phyloP scores from a whole-genome alignment of 805 yeast species.

The Kuraishia capsulata region DNA sequence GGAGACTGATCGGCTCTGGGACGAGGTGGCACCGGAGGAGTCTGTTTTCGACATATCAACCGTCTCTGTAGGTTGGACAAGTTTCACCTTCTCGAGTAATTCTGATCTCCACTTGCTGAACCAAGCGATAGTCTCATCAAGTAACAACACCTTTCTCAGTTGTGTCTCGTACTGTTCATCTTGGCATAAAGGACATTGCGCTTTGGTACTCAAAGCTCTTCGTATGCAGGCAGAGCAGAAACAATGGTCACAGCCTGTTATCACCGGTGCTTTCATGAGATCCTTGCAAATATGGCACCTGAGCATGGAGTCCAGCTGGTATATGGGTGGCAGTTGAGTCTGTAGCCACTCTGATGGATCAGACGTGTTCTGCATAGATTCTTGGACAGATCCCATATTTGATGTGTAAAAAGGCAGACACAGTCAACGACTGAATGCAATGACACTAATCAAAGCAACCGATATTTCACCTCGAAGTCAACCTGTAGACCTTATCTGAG shows the following conservation, averaged over 20 bases:
- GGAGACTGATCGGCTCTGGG: too few relatives aligned
- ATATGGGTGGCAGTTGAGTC: conserved; percentile 45
- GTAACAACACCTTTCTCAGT: conserved; percentile 51
- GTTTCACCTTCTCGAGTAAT: conserved; percentile 22
- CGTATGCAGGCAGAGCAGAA: conserved; percentile 86
- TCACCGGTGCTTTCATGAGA: conserved; percentile 66
- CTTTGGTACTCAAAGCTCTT: conserved; percentile 48
- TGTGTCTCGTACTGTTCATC: conserved; percentile 62
- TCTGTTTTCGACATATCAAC: not conserved
- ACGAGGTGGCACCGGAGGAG: not conserved
- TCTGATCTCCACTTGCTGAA: conserved; percentile 33
- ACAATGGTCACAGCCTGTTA: conserved; percentile 81
- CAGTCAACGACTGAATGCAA: too few relatives aligned
- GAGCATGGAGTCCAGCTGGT: conserved; percentile 58
- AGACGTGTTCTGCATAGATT: conserved; percentile 24
- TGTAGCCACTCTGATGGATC: conserved; percentile 68
- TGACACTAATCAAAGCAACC: too few relatives aligned
- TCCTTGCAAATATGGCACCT: conserved; percentile 89
- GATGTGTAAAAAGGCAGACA: too few relatives aligned
- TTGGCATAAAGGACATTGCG: conserved; percentile 73
- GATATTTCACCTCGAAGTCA: too few relatives aligned
- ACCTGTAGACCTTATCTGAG: too few relatives aligned
- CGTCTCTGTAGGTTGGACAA: not conserved
- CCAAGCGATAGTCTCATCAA: conserved; percentile 64
- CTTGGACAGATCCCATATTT: conserved; percentile 3